A percentile compares a stretch with the other conserved stretches of the same genome.
These are phyloP conservation scores for Saposhnikovia divaricata DNA, from an alignment of 129 eudicot genomes.

Conservation along the genomic window DNA sequence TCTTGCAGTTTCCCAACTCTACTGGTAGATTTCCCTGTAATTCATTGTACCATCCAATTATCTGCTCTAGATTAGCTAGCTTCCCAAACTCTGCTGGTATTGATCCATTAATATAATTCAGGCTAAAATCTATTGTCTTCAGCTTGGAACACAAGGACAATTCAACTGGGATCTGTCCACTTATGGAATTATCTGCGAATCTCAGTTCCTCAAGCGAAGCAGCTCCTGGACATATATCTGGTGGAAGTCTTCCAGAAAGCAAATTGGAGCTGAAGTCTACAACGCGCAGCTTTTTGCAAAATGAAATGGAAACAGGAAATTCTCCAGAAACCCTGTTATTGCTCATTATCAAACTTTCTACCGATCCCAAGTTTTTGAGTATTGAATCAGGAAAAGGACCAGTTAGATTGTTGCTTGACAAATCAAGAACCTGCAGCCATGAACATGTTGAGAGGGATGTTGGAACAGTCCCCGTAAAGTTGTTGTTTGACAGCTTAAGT, in stretches of 20 bases:
- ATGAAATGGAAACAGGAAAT: slow-evolving; percentile 55
- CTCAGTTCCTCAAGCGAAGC: slow-evolving; percentile 74
- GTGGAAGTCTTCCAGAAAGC: slow-evolving; percentile 64
- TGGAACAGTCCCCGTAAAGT: slow-evolving; percentile 64
- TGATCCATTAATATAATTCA: slow-evolving; percentile 67
- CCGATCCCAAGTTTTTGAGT: slow-evolving; percentile 41
- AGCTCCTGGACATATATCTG: slow-evolving; percentile 57
- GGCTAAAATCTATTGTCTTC: slow-evolving; percentile 67
- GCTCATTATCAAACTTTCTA: slow-evolving; percentile 53
- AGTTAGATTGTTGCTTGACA: slow-evolving; percentile 65
- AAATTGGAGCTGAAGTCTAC: slow-evolving; percentile 87
- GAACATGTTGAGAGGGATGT: slow-evolving; percentile 57
- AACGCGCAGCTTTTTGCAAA: slow-evolving; percentile 47
- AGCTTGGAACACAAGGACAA: slow-evolving; percentile 55
- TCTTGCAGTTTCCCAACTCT: slow-evolving; percentile 66
- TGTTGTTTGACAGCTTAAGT: slow-evolving; percentile 54
- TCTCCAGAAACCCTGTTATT: slow-evolving; percentile 57
- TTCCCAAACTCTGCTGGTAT: slow-evolving; percentile 65
- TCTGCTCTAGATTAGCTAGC: slow-evolving; percentile 78
- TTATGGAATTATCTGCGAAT: slow-evolving; percentile 60
- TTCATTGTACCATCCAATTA: slow-evolving; percentile 84
- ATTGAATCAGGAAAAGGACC: slow-evolving; percentile 59
- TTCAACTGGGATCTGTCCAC: slow-evolving; percentile 56
- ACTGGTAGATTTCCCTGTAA: slow-evolving; percentile 68
- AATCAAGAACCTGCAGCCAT: slow-evolving; percentile 63